A percentile compares a stretch with the other conserved stretches of the same genome.
Conservation (phyloP, 2,329 filamentous ascomycete species). For the Clathrospora elynae region DNA sequence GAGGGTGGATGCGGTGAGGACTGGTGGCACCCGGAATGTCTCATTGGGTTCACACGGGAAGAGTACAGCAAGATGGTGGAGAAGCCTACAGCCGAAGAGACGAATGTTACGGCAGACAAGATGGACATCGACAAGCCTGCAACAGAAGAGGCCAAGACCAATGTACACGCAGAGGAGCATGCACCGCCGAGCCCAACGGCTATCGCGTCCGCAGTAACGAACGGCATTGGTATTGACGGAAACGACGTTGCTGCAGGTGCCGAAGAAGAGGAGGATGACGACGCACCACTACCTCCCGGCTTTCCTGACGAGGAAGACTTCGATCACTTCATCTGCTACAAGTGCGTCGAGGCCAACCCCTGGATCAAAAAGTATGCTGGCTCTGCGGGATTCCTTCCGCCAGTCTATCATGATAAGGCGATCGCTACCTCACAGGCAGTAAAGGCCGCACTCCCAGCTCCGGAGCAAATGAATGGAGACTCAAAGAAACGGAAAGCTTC, state of each 20-base stretch:
- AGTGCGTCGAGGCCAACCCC: slow-evolving; percentile 82
- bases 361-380: slow-evolving; percentile 93
- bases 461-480: slow-evolving; percentile 30
- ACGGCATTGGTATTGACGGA: slow-evolving; percentile 33
- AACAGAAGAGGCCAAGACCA: slow-evolving; percentile 6
- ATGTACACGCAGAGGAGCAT: slow-evolving; percentile 14
- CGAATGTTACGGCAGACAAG: slow-evolving; percentile 13
- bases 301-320: slow-evolving; percentile 92
- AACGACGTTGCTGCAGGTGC: slow-evolving; percentile 54
- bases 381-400: slow-evolving; percentile 75
- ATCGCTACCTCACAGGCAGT: slow-evolving; percentile 20
- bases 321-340: slow-evolving; percentile 89
- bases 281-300: slow-evolving; percentile 74
- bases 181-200: slow-evolving; percentile 18
- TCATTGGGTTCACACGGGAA: slow-evolving; percentile 77
- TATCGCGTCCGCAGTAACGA: slow-evolving; percentile 27
- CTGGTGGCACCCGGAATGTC: slow-evolving; percentile 95
- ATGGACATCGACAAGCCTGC: slow-evolving; percentile 14
- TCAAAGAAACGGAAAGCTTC: slow-evolving; percentile 55
- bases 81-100: slow-evolving; percentile 25
- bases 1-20: slow-evolving; percentile 93
- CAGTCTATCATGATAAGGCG: slow-evolving; percentile 62
- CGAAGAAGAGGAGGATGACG: slow-evolving; percentile 59
- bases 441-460: slow-evolving; percentile 4
- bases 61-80: slow-evolving; percentile 64